Conservation (phyloP, 2,329 filamentous ascomycete species). For the Dothideomycetes sp. region DNA sequence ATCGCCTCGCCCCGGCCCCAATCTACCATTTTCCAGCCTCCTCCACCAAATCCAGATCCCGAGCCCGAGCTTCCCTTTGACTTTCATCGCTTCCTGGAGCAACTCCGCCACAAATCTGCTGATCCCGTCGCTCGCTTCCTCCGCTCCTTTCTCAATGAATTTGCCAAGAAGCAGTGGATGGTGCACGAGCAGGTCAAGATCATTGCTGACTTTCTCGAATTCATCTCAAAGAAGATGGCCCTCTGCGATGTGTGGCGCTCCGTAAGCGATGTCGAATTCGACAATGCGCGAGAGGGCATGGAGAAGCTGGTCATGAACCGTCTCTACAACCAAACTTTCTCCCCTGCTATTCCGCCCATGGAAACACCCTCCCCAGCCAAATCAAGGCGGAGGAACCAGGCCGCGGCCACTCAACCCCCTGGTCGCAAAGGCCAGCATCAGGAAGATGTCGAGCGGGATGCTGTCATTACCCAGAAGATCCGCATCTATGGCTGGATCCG, state of each 20-base stretch:
- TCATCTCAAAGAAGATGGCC: slow-evolving; percentile 97
- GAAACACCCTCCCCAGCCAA: slow-evolving; percentile 57
- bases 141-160: slow-evolving; percentile 87
- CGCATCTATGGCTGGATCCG: slow-evolving; percentile 92
- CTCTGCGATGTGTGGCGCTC: slow-evolving; percentile 94
- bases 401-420: slow-evolving; percentile 46
- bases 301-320: slow-evolving; percentile 99
- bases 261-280: slow-evolving; percentile 92
- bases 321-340: slow-evolving; percentile 91
- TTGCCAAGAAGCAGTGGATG: slow-evolving; percentile 98
- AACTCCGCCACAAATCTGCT: slow-evolving; percentile 91
- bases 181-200: slow-evolving; percentile 99
- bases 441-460: slow-evolving; percentile 92
- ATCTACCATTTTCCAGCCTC: slow-evolving; percentile 45
- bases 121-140: slow-evolving; percentile 94
- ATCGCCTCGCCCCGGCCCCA: slow-evolving; percentile 10
- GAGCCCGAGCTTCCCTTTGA: slow-evolving; percentile 87
- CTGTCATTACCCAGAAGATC: slow-evolving; percentile 92
- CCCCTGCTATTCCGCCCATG: slow-evolving; percentile 76
- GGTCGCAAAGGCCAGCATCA: slow-evolving; percentile 93
- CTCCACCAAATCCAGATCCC: slow-evolving; percentile 41
- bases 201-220: slow-evolving; percentile 88
- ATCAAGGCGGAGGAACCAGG: slow-evolving; percentile 30
- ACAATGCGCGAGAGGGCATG: slow-evolving; percentile 97
- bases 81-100: slow-evolving; percentile 93